phyloP scores from a whole-genome alignment of 192 early-diverging fungal genomes.

The Backusella psychrophila region DNA sequence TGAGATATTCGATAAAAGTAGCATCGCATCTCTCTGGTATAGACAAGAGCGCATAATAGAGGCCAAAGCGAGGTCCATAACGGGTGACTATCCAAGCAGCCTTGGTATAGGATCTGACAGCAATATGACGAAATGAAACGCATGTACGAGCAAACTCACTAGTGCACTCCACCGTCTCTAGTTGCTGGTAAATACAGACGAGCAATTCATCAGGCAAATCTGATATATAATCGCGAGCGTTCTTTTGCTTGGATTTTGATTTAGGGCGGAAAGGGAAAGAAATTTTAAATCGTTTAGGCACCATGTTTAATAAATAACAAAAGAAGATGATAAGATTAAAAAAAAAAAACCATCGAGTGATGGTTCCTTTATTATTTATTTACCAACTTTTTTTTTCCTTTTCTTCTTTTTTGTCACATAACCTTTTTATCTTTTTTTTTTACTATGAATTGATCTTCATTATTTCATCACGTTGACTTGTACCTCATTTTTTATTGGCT shows the following conservation, averaged over 20 bases:
- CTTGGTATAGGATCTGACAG: slow-evolving; percentile 5
- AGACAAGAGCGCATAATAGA: slow-evolving; percentile 14
- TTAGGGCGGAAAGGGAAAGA: neutral
- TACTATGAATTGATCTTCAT: neutral
- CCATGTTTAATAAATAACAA: neutral
- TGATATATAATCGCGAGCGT: neutral
- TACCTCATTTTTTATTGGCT: neutral
- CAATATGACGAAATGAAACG: neutral
- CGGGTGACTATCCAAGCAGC: slow-evolving; percentile 14
- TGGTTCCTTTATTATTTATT: neutral
- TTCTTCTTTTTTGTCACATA: neutral
- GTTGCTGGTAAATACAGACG: neutral
- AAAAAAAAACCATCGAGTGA: neutral
- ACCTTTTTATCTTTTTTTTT: neutral
- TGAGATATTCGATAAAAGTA: neutral
- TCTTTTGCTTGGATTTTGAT: neutral
- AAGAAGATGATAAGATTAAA: neutral
- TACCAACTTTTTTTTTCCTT: neutral
- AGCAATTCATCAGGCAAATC: slow-evolving; percentile 3
- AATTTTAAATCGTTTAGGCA: neutral
- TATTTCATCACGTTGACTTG: slow-evolving; percentile 4
- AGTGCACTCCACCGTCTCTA: neutral
- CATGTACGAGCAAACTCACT: neutral
- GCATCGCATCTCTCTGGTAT: neutral
- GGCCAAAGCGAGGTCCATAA: slow-evolving; percentile 6